Conservation (phyloP, 1,284 basidiomycete genomes). For the Agroathelia rolfsii region DNA sequence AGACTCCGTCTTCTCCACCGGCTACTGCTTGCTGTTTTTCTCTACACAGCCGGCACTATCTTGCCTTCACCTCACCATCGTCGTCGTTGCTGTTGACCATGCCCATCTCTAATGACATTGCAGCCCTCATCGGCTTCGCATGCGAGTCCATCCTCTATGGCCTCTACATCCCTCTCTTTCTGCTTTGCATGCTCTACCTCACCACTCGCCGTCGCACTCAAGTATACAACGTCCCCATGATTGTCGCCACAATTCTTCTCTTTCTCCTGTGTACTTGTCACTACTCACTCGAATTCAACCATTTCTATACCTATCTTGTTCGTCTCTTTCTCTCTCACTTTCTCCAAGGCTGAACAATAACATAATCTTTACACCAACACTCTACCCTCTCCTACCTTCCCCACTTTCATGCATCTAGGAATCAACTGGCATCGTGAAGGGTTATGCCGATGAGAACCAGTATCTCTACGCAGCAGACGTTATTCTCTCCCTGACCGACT, state of each 20-base stretch:
- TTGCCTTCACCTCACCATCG: too few relatives aligned
- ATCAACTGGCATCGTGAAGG: constrained; percentile 15
- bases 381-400: too few relatives aligned
- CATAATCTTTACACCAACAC: too few relatives aligned
- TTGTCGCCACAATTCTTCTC: constrained; percentile 19
- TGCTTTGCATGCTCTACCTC: constrained; percentile 6
- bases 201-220: constrained; percentile 1
- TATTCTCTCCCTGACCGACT: constrained; percentile 26
- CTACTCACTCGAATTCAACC: constrained; percentile 28
- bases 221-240: constrained; percentile 14
- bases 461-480: constrained; percentile 21
- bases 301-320: constrained; percentile 24
- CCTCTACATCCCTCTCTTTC: constrained; percentile 11
- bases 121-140: constrained; percentile 23
- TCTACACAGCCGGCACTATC: too few relatives aligned
- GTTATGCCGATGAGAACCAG: constrained; percentile 22
- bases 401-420: constrained; percentile 10
- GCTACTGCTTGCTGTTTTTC: too few relatives aligned
- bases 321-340: constrained; percentile 6
- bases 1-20: too few relatives aligned
- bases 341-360: constrained; percentile 1
- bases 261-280: constrained; percentile 26
- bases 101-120: constrained; percentile 16
- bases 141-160: constrained; percentile 24
- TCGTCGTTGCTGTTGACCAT: too few relatives aligned